Base-by-base conservation (phyloP, 116 monocot species). In the Phalaenopsis hybrid region DNA sequence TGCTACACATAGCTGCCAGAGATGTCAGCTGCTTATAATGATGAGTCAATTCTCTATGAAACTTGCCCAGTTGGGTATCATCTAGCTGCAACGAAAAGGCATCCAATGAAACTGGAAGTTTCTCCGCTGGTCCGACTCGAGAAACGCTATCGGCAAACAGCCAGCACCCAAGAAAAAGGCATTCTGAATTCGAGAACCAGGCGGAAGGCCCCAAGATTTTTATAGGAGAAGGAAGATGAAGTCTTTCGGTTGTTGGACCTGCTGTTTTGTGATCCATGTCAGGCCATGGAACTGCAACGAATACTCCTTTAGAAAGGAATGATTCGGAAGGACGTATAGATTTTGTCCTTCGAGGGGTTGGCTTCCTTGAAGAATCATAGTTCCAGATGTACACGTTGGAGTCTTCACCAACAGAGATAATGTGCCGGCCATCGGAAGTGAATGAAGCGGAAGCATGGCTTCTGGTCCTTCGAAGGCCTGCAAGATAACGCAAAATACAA, bases 61-160 rank as follows among this genome's bases (percentile, higher is more conserved):
- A 75, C 11, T 57, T 75, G 25, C 31, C 12, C 46, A 59, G 31
- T 6, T 63, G 41, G 5, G 8, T 48, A 45, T 74, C n/a, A 50
- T 67, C 57, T 46, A 8, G 44, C 48, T n/a, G 21, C 28, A 34
- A 0, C 3, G 41, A 41, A 41, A 74, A 21, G 43, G 74, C 28
- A 6, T 70, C n/a, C 6, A 77, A 4, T 10, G 81, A 50, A 9
- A 43, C 15, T 67, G 77, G 43, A 70, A 94, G 85, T 28, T 88
- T 91, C 88, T 94, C 96, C 83, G 94, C 94, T 20, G 94, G 94
- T 92, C 96, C 91, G 34, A 91, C 91, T 8, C 87, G 87, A 12
- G 94, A 86, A 12, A 65, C 37, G 31, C 83, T 79, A n/a, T 94
- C 85, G 5, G 88, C 74, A 9, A 92, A 91, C 41, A 92, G 85